Conservation (phyloP, 148 eudicot genomes). For the Rhododendron ovatum region DNA sequence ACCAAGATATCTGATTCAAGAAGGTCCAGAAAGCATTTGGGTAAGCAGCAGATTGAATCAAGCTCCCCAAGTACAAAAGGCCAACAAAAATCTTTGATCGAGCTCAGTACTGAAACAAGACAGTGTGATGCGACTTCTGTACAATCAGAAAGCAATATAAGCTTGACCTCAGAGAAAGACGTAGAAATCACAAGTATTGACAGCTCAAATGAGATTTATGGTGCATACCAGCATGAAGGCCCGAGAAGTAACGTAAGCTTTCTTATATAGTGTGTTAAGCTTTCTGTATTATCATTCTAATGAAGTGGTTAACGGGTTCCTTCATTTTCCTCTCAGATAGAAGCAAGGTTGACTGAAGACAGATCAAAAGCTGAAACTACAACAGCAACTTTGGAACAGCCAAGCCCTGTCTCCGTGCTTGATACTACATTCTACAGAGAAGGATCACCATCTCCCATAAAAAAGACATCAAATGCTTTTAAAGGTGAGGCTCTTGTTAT, state of each 20-base stretch:
- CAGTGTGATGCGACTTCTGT: slow-evolving; percentile 26
- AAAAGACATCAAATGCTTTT: slow-evolving; percentile 42
- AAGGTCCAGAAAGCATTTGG: slow-evolving; percentile 22
- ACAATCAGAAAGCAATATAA: slow-evolving; percentile 39
- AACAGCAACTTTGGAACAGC: slow-evolving; percentile 54
- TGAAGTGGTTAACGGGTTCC: slow-evolving; percentile 18
- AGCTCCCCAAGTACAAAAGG: slow-evolving; percentile 24
- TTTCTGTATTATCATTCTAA: not conserved
- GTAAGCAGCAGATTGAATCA: slow-evolving; percentile 26
- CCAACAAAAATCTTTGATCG: slow-evolving; percentile 28
- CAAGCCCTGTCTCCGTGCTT: slow-evolving; percentile 88
- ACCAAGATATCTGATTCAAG: slow-evolving; percentile 23
- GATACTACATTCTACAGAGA: slow-evolving; percentile 60
- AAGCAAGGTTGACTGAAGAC: slow-evolving; percentile 24
- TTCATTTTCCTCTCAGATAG: slow-evolving; percentile 36
- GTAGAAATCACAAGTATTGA: slow-evolving; percentile 27
- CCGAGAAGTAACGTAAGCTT: slow-evolving; percentile 19
- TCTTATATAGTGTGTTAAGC: not conserved
- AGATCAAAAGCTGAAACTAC: slow-evolving; percentile 29
- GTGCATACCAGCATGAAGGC: slow-evolving; percentile 18
- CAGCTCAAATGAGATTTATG: slow-evolving; percentile 22
- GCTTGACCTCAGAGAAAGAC: slow-evolving; percentile 33
- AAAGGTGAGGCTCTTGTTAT: slow-evolving; percentile 39
- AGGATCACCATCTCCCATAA: slow-evolving; percentile 74
- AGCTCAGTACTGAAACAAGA: slow-evolving; percentile 26